These are phyloP conservation scores for Pythium monospermum DNA, from an alignment of 352 stramenopile genomes.

Conservation along the genomic window DNA sequence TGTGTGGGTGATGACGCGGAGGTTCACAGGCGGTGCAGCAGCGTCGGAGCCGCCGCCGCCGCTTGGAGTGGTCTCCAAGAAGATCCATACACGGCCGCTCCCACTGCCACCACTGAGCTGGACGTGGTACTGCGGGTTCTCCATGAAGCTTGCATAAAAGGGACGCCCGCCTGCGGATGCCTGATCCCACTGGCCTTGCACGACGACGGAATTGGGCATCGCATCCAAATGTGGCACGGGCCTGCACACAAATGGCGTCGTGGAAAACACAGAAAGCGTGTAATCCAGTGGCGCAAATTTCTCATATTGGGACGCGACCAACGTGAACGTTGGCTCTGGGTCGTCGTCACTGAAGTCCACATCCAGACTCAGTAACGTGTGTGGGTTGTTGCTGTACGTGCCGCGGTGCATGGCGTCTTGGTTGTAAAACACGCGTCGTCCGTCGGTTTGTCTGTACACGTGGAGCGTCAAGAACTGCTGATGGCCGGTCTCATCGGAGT, in stretches of 20 bases:
- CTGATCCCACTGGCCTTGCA: constrained; percentile 38
- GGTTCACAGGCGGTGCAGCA: constrained; percentile 49
- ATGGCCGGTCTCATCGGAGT: constrained; percentile 31
- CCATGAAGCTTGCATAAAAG: constrained; percentile 75
- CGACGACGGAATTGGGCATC: constrained; percentile 32
- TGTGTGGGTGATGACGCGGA: constrained; percentile 50
- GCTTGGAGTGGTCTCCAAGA: constrained; percentile 44
- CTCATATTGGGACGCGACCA: constrained; percentile 91
- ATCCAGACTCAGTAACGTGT: constrained; percentile 87
- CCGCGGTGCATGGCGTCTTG: constrained; percentile 71
- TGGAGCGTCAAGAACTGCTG: constrained; percentile 90
- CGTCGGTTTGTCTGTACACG: constrained; percentile 69
- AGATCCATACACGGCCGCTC: constrained; percentile 46
- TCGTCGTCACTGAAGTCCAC: constrained; percentile 44
- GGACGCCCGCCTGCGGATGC: constrained; percentile 51
- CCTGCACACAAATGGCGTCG: constrained; percentile 58
- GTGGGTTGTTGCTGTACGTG: constrained; percentile 92
- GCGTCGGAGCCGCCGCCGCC: constrained; percentile 6
- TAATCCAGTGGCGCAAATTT: constrained; percentile 89
- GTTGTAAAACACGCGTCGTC: constrained; percentile 80
- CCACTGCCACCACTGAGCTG: too few relatives aligned
- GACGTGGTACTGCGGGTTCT: constrained; percentile 74
- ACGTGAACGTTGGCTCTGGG: constrained; percentile 64
- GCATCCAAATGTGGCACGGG: constrained; percentile 42
- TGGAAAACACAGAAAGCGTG: constrained; percentile 84